These are phyloP conservation scores for Aspergillaceae sp. DNA, from an alignment of 2,329 filamentous ascomycete species.

Conservation along the genomic window DNA sequence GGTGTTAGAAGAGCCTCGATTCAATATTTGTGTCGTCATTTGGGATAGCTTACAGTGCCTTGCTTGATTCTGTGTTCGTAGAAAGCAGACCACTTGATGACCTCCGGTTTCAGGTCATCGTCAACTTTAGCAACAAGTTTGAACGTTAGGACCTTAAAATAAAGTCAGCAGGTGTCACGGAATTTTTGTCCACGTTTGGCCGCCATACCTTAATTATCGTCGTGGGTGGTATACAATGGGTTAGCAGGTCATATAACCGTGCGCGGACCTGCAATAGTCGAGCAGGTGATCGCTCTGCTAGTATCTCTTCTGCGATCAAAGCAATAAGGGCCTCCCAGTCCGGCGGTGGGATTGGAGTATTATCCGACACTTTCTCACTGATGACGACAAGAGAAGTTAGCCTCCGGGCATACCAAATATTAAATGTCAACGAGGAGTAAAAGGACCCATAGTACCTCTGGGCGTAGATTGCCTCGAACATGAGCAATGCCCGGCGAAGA, in stretches of 20 bases:
- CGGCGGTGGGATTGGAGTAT: conserved; percentile 81
- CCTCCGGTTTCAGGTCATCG: conserved; percentile 79
- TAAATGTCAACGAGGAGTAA: not conserved
- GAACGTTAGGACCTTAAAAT: conserved; percentile 66
- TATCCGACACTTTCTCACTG: conserved; percentile 83
- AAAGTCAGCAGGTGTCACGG: not conserved
- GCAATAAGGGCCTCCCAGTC: conserved; percentile 93
- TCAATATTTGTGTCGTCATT: conserved; percentile 1
- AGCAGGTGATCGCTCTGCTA: conserved; percentile 84
- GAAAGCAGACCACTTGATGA: conserved; percentile 93
- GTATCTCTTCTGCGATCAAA: conserved; percentile 85
- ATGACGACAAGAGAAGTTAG: not conserved
- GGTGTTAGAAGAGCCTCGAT: conserved; percentile 2
- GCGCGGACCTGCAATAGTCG: conserved; percentile 79
- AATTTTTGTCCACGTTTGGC: not conserved
- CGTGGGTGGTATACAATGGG: conserved; percentile 92
- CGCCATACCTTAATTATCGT: conserved; percentile 67
- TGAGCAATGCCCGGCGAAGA: conserved; percentile 77
- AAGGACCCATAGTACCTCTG: conserved; percentile 64
- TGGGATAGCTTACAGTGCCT: conserved; percentile 49
- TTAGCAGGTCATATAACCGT: conserved; percentile 93
- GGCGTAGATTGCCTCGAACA: conserved; percentile 95
- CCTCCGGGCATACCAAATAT: not conserved
- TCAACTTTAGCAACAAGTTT: conserved; percentile 83
- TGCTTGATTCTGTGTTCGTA: conserved; percentile 92